These are phyloP conservation scores for Chlamydomonas applanata DNA, from an alignment of 139 green algal species.

Conservation along the genomic window DNA sequence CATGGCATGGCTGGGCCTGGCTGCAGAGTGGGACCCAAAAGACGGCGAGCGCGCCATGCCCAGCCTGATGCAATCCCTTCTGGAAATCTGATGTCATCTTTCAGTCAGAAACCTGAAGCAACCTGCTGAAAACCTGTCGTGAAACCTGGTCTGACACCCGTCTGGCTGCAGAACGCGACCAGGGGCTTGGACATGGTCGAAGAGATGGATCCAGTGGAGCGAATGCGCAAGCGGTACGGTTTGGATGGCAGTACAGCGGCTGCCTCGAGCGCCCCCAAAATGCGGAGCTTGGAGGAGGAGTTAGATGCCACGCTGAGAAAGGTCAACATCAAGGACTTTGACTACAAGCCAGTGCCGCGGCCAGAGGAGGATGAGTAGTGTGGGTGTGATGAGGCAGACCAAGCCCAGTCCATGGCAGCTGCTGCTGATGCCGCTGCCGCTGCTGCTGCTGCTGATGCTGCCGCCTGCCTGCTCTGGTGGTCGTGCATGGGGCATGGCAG, in stretches of 20 bases:
- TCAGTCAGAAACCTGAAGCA: too few species aligned
- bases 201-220: constrained; percentile 45
- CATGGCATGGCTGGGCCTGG: too few species aligned
- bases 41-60: too few species aligned
- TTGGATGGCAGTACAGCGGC: neutral
- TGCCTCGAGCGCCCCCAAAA: neutral
- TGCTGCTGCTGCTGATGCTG: too few species aligned
- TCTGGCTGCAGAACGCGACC: constrained; percentile 19
- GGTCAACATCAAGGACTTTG: constrained; percentile 34
- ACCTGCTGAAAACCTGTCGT: too few species aligned
- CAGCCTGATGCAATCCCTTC: too few species aligned
- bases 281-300: constrained; percentile 32
- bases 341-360: constrained; percentile 26
- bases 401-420: too few species aligned
- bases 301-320: constrained; percentile 20
- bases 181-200: constrained; percentile 35
- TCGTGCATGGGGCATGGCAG: too few species aligned
- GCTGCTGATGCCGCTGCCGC: too few species aligned
- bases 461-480: too few species aligned
- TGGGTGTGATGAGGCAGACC: neutral
- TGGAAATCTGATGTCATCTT: too few species aligned
- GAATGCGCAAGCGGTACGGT: constrained; percentile 34
- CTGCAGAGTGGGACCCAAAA: too few species aligned
- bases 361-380: constrained; percentile 15
- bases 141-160: neutral